Evolutionary conservation across 345 rosid genomes (phyloP).

Genomic region (Aethionema arabicum): DNA sequence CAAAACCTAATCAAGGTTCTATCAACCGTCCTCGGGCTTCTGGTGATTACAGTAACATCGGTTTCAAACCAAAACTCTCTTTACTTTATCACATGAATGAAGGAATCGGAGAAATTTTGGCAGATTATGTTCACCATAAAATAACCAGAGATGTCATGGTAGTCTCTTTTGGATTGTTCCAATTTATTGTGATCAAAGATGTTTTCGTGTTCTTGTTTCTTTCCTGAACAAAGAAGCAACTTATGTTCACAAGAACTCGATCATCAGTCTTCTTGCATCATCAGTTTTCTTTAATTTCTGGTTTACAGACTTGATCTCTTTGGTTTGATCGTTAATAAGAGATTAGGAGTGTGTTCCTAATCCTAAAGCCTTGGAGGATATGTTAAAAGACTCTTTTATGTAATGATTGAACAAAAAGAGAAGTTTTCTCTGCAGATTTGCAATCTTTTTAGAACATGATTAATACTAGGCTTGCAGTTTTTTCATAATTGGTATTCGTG

Average conservation of each 20-base stretch:
- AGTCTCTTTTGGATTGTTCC: slow-evolving; percentile 33
- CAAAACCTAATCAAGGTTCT: slow-evolving; percentile 22
- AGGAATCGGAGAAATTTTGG: slow-evolving; percentile 38
- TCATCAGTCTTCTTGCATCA: neutral
- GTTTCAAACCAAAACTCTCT: slow-evolving; percentile 26
- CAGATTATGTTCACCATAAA: slow-evolving; percentile 39
- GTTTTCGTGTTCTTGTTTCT: slow-evolving; percentile 30
- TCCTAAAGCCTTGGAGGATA: too few relatives aligned
- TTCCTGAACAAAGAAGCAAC: slow-evolving; percentile 6
- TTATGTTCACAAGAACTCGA: neutral
- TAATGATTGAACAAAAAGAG: too few relatives aligned
- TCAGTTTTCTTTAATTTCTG: too few relatives aligned
- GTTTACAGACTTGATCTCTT: too few relatives aligned
- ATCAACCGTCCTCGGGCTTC: slow-evolving; percentile 12
- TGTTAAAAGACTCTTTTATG: too few relatives aligned
- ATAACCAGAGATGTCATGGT: slow-evolving; percentile 34
- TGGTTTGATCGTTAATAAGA: too few relatives aligned
- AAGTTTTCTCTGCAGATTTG: too few relatives aligned
- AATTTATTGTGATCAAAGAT: slow-evolving; percentile 33
- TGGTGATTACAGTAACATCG: slow-evolving; percentile 30
- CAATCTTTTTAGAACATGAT: too few relatives aligned
- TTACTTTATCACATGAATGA: slow-evolving; percentile 24
- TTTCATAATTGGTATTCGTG: too few relatives aligned
- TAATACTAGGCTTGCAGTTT: too few relatives aligned
- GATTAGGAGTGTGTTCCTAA: too few relatives aligned